Evolutionary conservation across 2,329 filamentous ascomycete genomes (phyloP), one percentile per base, ranked within the genome.

Genomic region (Curvularia eragrostidis): DNA sequence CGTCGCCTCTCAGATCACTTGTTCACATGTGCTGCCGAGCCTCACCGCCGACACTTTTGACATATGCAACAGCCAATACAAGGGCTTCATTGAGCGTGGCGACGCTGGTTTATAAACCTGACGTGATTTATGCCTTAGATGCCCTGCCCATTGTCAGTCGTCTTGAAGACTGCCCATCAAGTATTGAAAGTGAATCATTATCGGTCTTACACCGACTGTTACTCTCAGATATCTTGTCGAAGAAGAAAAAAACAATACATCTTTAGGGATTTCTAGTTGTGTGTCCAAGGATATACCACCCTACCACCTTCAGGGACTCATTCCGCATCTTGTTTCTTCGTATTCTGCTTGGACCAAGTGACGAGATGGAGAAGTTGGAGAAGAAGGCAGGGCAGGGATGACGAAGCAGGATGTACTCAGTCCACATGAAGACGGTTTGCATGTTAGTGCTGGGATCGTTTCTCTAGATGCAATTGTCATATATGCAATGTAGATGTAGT

Each of bases 1-100:
- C 41, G 28, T 41, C 39, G 46, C 34, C 54, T 44, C 49, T 52
- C 34, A n/a, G 36, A 34, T 53, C 48, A 54, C 36, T 43, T 28
- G 42, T 54, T 28, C 15, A 28, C 39, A 21, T 23, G 24, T 49
- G 30, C 23, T 21, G 23, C 34, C 30, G 8, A 36, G 15, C 44
- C 19, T 34, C 30, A 48, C 44, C 24, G 19, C 28, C 47, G 12
- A 18, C 7, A n/a, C 18, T 5, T 23, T 19, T 30, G 4, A 30
- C 43, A 1, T 46, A 46, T 19, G 10, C 15, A 30, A 42, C 21
- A 8, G 7, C 23, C 26, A n/a, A n/a, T 19, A 19, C n/a, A 46
- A 12, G 12, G 21, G 23, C 10, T 23, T 24, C 23, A 24, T n/a
- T n/a, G 24, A 19, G 10, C 21, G 24, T 26, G 5, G 24, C 26